phyloP scores from a whole-genome alignment of 2,329 filamentous ascomycete species.

The Ceratocystis papillata region DNA sequence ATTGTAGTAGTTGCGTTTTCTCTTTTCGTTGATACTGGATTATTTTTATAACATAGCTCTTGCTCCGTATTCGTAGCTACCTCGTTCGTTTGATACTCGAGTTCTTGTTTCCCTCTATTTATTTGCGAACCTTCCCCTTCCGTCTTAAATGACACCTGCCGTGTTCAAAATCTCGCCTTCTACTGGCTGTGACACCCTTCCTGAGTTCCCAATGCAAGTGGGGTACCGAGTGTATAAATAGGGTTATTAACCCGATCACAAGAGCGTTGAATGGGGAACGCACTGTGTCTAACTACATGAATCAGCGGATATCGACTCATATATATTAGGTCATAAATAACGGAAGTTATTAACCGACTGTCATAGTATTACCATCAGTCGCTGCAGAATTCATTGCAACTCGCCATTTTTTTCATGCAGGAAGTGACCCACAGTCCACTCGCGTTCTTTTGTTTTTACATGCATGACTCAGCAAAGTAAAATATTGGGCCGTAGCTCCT shows the following conservation, averaged over 20 bases:
- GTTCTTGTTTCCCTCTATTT: not conserved
- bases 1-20: too few species aligned
- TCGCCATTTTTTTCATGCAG: not conserved
- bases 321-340: not conserved
- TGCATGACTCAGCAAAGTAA: too few species aligned
- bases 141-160: not conserved
- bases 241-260: not conserved
- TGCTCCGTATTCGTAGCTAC: too few species aligned
- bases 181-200: not conserved
- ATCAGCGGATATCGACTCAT: not conserved
- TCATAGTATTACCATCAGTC: not conserved
- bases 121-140: not conserved
- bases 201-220: not conserved
- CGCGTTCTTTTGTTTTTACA: too few species aligned
- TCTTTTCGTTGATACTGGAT: too few species aligned
- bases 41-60: too few species aligned
- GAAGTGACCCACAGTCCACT: not conserved
- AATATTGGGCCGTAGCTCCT: too few species aligned
- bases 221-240: not conserved
- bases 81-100: too few species aligned
- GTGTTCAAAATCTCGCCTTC: not conserved
- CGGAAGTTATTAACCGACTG: not conserved
- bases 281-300: not conserved
- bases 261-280: not conserved
- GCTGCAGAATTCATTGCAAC: not conserved